Evolutionary conservation across 805 yeast species (phyloP), one percentile per base, ranked within the genome.

Genomic region (Candida vaughaniae): DNA sequence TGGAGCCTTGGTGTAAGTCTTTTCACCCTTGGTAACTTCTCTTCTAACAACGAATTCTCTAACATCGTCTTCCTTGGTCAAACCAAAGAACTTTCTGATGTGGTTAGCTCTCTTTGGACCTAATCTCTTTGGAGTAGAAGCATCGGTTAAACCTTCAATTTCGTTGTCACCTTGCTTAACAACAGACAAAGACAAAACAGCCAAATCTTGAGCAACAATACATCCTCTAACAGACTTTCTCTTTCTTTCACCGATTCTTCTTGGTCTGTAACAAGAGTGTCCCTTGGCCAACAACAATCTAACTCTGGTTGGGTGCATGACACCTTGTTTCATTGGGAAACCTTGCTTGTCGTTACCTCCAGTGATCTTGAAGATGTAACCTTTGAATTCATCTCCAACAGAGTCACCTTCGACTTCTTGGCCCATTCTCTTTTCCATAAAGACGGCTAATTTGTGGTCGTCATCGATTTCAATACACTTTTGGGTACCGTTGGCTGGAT

Each of bases 291-390:
- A 80, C 69, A 93, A 82, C 64, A 93, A 82, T 73, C 86, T 89
- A 62, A 93, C 98, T 84, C 99, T 95, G 83, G 95, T 89, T 77
- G 99, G 98, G 80, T 88, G 93, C 82, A 93, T 78, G 55, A 93
- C 99, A 85, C 99, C 99, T 78, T 95, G 99, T 78, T 90, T 93
- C 99, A 95, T 93, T 78, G 99, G 98, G 96, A 93, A 93, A 80
- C 99, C 99, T 81, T 93, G 99, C 80, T 93, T 93, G 80, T 93
- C 99, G 85, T 93, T 93, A 84, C 99, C 99, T 71, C 99, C 99
- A 62, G 97, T 76, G 73, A 93, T 90, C 81, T 85, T 95, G 86
- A 93, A 90, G 69, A 88, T 73, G 89, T 93, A 93, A 67, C 99
- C 99, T 77, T 89, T 91, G 91, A 91, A 88, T 78, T 95, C 99